These are phyloP conservation scores for Schizophyllum commune DNA, from an alignment of 1,284 basidiomycete genomes.

Conservation along the genomic window DNA sequence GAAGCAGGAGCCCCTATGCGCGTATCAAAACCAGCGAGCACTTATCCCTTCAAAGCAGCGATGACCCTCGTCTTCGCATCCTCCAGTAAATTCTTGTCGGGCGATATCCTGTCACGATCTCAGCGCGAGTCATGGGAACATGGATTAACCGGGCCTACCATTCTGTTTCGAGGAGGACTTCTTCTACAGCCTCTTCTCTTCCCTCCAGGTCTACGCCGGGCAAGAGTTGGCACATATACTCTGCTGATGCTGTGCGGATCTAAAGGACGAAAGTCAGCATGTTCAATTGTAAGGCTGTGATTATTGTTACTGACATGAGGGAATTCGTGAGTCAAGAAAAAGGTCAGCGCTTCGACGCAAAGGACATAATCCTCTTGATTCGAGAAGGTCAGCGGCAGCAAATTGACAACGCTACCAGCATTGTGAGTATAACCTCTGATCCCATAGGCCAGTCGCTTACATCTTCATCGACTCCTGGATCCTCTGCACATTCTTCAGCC, in stretches of 20 bases:
- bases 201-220: constrained; percentile 59
- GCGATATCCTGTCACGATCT: constrained; percentile 31
- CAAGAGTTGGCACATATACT: constrained; percentile 70
- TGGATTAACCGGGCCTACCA: constrained; percentile 43
- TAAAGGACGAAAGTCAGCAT: constrained; percentile 21
- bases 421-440: not conserved
- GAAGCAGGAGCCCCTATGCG: no score
- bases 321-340: constrained; percentile 71
- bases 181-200: constrained; percentile 66
- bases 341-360: constrained; percentile 39
- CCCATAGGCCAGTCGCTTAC: constrained; percentile 32
- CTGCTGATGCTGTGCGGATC: constrained; percentile 75
- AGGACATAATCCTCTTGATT: not conserved
- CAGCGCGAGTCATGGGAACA: not conserved
- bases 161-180: constrained; percentile 72
- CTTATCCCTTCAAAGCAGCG: constrained; percentile 13
- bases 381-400: not conserved
- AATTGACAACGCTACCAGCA: not conserved
- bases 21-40: no score
- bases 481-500: constrained; percentile 73
- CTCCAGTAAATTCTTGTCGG: constrained; percentile 24
- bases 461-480: constrained; percentile 75
- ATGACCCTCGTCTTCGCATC: constrained; percentile 23
- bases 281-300: constrained; percentile 5
- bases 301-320: constrained; percentile 52